Conservation (phyloP, 1,284 basidiomycete species). For the Cerrena zonata region DNA sequence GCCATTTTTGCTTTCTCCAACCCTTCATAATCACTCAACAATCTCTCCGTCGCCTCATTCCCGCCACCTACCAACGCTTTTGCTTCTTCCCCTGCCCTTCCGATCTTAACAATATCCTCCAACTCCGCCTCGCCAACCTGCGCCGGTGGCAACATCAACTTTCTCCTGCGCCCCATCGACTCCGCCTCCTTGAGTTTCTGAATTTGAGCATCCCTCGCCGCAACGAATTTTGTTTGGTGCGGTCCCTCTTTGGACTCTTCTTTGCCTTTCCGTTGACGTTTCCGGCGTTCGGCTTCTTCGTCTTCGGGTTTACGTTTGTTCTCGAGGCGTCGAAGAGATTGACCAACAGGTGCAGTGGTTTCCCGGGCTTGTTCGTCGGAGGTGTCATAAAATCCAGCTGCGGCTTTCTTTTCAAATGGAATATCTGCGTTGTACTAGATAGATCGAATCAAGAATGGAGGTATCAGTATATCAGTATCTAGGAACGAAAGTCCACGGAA, state of each 20-base stretch:
- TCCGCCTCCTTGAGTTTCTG: conserved; percentile 96
- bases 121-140: conserved; percentile 95
- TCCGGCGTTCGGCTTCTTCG: conserved; percentile 80
- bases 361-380: conserved; percentile 89
- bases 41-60: conserved; percentile 76
- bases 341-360: conserved; percentile 84
- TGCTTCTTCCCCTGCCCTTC: conserved; percentile 84
- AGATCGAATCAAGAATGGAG: too few species aligned
- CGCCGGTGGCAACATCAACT: conserved; percentile 80
- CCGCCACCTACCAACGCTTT: conserved; percentile 76
- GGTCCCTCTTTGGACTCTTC: conserved; percentile 44
- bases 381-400: conserved; percentile 95
- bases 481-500: conserved; percentile 2
- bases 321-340: conserved; percentile 82
- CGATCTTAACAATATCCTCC: conserved; percentile 98
- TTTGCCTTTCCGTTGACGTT: conserved; percentile 76
- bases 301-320: conserved; percentile 91
- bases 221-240: conserved; percentile 87
- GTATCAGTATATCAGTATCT: conserved; percentile 7
- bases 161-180: conserved; percentile 84
- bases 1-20: conserved; percentile 85
- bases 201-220: conserved; percentile 92
- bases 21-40: conserved; percentile 89
- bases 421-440: conserved; percentile 96
- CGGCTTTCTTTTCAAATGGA: conserved; percentile 95